Evolutionary conservation across 1,139 yeast genomes (phyloP).

Genomic region (Saccharomycopsis hybrid): DNA sequence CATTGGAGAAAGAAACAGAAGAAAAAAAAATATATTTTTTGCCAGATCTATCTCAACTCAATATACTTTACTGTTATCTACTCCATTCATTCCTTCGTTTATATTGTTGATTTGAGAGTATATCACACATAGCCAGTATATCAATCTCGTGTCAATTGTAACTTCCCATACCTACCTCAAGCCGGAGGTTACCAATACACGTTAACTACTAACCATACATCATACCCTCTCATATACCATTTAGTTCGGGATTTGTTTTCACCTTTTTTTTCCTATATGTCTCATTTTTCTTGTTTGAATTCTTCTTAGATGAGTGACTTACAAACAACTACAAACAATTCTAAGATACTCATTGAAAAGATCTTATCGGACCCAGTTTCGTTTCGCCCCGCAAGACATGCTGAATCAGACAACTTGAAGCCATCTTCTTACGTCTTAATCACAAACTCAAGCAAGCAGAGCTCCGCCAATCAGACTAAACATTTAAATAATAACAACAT

Average conservation of each 20-base stretch:
- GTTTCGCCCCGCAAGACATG: slow-evolving; percentile 40
- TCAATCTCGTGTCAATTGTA: no score
- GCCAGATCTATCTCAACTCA: no score
- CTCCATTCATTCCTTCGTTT: no score
- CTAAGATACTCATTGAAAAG: slow-evolving; percentile 35
- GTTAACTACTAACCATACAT: no score
- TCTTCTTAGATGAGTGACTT: not conserved
- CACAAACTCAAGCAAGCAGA: not conserved
- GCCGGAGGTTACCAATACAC: no score
- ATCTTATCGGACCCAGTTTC: slow-evolving; percentile 44
- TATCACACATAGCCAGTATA: no score
- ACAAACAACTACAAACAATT: not conserved
- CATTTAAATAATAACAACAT: not conserved
- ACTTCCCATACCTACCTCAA: no score
- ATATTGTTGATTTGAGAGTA: no score
- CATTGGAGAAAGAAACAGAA: no score
- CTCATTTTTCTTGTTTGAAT: not conserved
- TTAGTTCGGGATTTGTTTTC: not conserved
- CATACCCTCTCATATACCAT: no score
- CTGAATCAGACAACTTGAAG: slow-evolving; percentile 32
- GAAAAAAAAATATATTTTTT: no score
- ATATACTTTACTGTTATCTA: no score
- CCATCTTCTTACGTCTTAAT: slow-evolving; percentile 35
- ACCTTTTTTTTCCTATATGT: slow-evolving; percentile 1
- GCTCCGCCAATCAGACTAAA: not conserved